Evolutionary conservation across 225 moss, liverwort and hornwort species (phyloP), one percentile per base, ranked within the genome.

Genomic region (Bryum argenteum): DNA sequence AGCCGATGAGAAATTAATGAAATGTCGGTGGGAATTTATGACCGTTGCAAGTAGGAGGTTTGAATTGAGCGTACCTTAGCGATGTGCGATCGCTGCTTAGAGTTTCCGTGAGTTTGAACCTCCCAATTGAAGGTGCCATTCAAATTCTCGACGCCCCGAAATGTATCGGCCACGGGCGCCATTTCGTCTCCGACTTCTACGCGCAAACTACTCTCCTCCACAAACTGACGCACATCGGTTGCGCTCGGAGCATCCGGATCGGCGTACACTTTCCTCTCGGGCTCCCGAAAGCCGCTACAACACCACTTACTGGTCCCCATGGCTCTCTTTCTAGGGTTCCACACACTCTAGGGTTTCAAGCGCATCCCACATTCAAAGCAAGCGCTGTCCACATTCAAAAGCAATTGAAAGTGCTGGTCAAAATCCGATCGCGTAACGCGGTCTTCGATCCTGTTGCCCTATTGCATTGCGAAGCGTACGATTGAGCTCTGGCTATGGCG

Each of bases 111-210:
- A 26, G 38, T 8, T 58, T 58, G 68, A 21, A 67, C 58, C 39
- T 85, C 85, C 82, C 85, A 85, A 74, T 85, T 80, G 74, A 56
- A 80, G 15, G 71, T 73, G 1, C 77, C 85, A 56, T 82, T 74
- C 23, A 77, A 64, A 23, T 77, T 85, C 73, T 82, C 85, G 54
- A 80, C 85, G 26, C 85, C 82, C 45, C 71, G 82, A 74, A 77
- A 85, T 22, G 79, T 85, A 28, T 77, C 79, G 0, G 71, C 77
- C 11, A 80, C 79, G 37, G 82, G 66, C 60, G 69, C 82, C 82
- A 85, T 82, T 61, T 85, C 82, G 66, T 63, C 79, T 21, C 74
- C 82, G 59, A 22, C 74, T 21, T 77, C 77, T 62, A 71, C 23
- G 1, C 58, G 28, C 66, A 85, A 68, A 28, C 57, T 62, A 28